Evolutionary conservation across 2,329 filamentous ascomycete genomes (phyloP).

Genomic region (Penicillium hesseltinei): DNA sequence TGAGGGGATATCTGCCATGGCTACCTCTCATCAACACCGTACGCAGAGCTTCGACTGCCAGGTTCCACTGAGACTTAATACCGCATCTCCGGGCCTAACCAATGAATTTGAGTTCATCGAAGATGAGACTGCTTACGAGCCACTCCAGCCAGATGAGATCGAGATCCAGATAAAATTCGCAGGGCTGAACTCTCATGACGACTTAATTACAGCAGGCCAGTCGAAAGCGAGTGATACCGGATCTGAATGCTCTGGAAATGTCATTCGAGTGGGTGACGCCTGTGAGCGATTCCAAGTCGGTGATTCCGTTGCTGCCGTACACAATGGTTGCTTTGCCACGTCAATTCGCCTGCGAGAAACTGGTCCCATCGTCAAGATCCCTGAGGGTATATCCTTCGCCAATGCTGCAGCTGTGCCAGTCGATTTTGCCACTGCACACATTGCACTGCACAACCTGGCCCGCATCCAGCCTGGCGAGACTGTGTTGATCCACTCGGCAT

Average conservation of each 20-base stretch:
- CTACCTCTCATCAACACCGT: background rate
- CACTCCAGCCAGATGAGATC: constrained; percentile 5
- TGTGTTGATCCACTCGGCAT: constrained; percentile 28
- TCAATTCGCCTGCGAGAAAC: background rate
- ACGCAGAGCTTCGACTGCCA: background rate
- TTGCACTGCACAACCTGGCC: constrained; percentile 10
- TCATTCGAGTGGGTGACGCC: constrained; percentile 8
- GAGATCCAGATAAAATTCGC: constrained; percentile 4
- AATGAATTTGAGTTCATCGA: constrained; percentile 5
- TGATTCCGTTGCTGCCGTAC: constrained; percentile 8
- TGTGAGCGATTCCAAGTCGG: constrained; percentile 9
- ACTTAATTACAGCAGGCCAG: constrained; percentile 27
- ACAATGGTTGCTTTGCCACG: background rate
- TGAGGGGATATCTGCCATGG: background rate
- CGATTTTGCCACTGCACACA: constrained; percentile 10
- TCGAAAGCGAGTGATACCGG: background rate
- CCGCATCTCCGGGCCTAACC: background rate
- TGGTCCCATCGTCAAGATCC: background rate
- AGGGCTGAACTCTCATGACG: constrained; percentile 34
- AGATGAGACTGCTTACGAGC: background rate
- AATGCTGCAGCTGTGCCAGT: constrained; percentile 13
- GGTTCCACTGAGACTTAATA: background rate
- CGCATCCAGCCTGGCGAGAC: constrained; percentile 12
- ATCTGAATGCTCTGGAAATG: constrained; percentile 5
- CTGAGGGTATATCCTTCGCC: background rate